Evolutionary conservation across 2,329 filamentous ascomycete genomes (phyloP).

Genomic region (Microdochium nivale): DNA sequence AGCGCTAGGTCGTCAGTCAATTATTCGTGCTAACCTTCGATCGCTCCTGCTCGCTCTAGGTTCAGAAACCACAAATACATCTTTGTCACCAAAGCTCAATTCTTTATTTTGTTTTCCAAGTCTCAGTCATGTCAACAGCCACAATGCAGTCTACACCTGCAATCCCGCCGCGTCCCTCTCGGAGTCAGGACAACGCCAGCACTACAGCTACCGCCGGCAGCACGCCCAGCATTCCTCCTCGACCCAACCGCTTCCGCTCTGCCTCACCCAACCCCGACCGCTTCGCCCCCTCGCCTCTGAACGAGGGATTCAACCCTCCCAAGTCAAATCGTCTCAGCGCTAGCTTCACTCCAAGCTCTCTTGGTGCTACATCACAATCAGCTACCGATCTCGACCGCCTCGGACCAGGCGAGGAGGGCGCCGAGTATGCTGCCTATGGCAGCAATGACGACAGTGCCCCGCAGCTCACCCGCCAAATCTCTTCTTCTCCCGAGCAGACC

Average conservation of each 20-base stretch:
- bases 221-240: constrained; percentile 68
- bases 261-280: constrained; percentile 68
- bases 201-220: constrained; percentile 12
- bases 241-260: constrained; percentile 56
- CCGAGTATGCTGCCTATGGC: constrained; percentile 65
- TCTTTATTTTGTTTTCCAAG: constrained; percentile 7
- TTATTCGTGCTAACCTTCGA: not conserved
- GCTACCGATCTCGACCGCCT: constrained; percentile 62
- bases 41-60: not conserved
- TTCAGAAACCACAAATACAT: not conserved
- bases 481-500: constrained; percentile 58
- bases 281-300: constrained; percentile 80
- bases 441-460: constrained; percentile 17
- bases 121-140: constrained; percentile 38
- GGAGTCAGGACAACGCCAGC: constrained; percentile 37
- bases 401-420: constrained; percentile 80
- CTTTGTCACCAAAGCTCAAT: no score
- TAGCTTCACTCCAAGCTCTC: constrained; percentile 5
- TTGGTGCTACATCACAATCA: not conserved
- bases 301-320: constrained; percentile 51
- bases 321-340: constrained; percentile 34
- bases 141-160: constrained; percentile 39
- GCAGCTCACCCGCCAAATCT: constrained; percentile 15
- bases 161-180: constrained; percentile 48
- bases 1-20: no score